phyloP scores from a whole-genome alignment of 164 flowering plant species.

The Warburgia ugandensis region DNA sequence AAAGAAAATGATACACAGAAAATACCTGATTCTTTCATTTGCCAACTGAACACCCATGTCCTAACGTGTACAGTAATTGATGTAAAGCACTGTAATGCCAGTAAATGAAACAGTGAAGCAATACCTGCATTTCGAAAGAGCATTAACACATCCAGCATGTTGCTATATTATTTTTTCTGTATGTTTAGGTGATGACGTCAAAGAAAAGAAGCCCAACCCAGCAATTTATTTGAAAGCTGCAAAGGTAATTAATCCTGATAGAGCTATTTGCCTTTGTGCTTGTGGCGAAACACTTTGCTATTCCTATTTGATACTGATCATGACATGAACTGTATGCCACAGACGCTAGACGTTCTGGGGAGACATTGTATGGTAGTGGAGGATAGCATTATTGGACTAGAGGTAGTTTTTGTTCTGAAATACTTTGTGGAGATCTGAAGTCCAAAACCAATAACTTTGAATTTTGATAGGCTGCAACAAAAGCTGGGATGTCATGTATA shows the following conservation, averaged over 20 bases:
- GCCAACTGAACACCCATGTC: too few relatives aligned
- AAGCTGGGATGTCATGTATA: conserved; percentile 86
- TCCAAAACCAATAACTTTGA: too few relatives aligned
- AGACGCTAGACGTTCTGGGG: conserved; percentile 60
- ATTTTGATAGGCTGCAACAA: conserved; percentile 68
- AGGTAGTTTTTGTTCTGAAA: conserved; percentile 40
- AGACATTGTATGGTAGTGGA: conserved; percentile 83
- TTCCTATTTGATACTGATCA: background rate
- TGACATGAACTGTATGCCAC: conserved; percentile 11
- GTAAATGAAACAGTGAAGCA: too few relatives aligned
- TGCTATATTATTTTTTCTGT: background rate
- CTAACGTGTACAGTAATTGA: too few relatives aligned
- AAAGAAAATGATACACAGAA: too few relatives aligned
- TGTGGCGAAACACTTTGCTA: background rate
- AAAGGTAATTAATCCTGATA: conserved; percentile 31
- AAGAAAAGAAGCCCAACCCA: conserved; percentile 94
- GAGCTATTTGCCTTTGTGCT: background rate
- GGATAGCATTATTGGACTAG: conserved; percentile 90
- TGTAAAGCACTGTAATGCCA: too few relatives aligned
- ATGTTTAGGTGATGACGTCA: conserved; percentile 80
- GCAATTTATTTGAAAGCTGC: conserved; percentile 75
- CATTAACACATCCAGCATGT: too few relatives aligned
- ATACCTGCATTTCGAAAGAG: too few relatives aligned
- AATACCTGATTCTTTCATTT: too few relatives aligned
- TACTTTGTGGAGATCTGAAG: too few relatives aligned